Evolutionary conservation across 257 asterid species (phyloP).

Genomic region (Solanum medicagineum): DNA sequence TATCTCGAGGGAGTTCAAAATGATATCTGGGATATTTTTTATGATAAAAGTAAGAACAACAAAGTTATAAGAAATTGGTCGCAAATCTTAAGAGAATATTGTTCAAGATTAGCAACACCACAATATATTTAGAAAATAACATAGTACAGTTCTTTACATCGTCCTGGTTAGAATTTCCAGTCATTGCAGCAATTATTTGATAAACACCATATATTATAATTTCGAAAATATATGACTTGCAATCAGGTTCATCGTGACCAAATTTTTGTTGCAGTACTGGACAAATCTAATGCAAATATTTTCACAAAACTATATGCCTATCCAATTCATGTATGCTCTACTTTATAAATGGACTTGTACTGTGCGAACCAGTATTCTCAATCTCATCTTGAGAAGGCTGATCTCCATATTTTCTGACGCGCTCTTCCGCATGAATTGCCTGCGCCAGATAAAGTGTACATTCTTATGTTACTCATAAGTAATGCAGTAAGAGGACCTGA

Average conservation of each 20-base stretch:
- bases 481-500: neutral
- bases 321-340: neutral
- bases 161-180: neutral
- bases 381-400: conserved; percentile 18
- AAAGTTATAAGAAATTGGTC: no score
- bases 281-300: neutral
- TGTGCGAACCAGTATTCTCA: conserved; percentile 3
- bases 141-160: neutral
- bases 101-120: neutral
- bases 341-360: neutral
- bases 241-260: neutral
- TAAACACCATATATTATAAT: neutral
- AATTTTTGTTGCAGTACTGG: neutral
- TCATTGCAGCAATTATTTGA: neutral
- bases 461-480: neutral
- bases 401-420: conserved; percentile 18
- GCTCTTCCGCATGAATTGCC: conserved; percentile 51
- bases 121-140: neutral
- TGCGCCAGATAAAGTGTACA: conserved; percentile 12
- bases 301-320: neutral
- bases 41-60: no score
- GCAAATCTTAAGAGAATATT: no score
- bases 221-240: neutral
- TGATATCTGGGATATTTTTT: no score
- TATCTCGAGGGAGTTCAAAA: no score